phyloP scores from a whole-genome alignment of 2,329 filamentous ascomycete genomes.

The Beauveria pseudobassiana region DNA sequence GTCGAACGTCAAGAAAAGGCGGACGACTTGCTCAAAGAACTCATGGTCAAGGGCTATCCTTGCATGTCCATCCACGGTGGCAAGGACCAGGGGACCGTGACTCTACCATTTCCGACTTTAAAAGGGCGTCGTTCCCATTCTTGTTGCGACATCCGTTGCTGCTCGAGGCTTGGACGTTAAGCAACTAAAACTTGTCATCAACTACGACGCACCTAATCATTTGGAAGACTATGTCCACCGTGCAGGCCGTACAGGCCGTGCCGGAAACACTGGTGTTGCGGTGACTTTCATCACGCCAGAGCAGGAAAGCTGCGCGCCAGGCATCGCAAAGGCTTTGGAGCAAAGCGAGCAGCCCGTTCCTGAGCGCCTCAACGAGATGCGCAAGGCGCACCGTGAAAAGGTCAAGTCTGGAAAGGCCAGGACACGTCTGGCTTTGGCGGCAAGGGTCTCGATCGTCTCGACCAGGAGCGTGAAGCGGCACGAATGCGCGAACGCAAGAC shows the following conservation, averaged over 20 bases:
- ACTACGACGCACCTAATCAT: constrained; percentile 91
- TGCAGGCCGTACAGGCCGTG: constrained; percentile 85
- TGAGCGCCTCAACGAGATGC: constrained; percentile 57
- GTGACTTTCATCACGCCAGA: constrained; percentile 90
- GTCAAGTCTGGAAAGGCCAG: constrained; percentile 86
- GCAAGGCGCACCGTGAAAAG: constrained; percentile 74
- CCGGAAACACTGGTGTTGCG: constrained; percentile 88
- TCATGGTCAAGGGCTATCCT: constrained; percentile 78
- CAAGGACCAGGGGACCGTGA: constrained; percentile 88
- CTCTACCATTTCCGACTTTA: constrained; percentile 89
- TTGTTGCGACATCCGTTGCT: constrained; percentile 92
- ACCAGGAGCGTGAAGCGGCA: constrained; percentile 83
- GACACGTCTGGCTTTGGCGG: constrained; percentile 87
- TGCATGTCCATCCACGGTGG: constrained; percentile 92
- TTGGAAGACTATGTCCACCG: constrained; percentile 95
- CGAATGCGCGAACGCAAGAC: constrained; percentile 80
- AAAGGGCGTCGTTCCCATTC: constrained; percentile 81
- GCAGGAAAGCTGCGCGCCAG: constrained; percentile 82
- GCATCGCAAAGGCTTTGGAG: constrained; percentile 85
- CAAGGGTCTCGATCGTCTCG: constrained; percentile 85
- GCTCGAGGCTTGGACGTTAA: constrained; percentile 94
- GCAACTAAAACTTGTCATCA: constrained; percentile 90
- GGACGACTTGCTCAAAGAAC: constrained; percentile 68
- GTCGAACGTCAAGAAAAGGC: constrained; percentile 89
- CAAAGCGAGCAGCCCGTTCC: constrained; percentile 84